A percentile compares a stretch with the other conserved stretches of the same genome.
Conservation (phyloP, 2,329 filamentous ascomycete species). For the Epichloe amarillans region DNA sequence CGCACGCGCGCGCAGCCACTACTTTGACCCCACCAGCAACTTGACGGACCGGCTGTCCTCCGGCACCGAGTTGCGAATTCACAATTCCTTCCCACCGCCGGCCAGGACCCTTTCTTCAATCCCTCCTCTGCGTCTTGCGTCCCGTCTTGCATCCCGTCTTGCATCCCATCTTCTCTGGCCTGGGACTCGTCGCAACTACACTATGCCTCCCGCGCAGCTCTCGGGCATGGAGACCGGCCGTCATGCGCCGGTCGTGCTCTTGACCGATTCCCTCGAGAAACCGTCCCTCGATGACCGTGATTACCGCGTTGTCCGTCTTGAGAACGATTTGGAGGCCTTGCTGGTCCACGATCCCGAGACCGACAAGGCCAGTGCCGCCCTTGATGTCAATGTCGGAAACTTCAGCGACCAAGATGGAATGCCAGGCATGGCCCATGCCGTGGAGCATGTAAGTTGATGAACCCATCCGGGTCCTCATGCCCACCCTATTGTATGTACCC, state of each 20-base stretch:
- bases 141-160: not conserved
- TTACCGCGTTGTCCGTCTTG: conserved; percentile 75
- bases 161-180: not conserved
- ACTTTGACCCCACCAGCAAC: not conserved
- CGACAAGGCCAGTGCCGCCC: conserved; percentile 89
- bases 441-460: conserved; percentile 59
- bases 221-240: conserved; percentile 20
- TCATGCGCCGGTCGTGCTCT: conserved; percentile 19
- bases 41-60: conserved; percentile 1
- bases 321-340: conserved; percentile 80
- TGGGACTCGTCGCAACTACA: conserved; percentile 3
- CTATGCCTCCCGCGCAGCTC: conserved; percentile 21
- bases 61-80: not conserved
- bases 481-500: not conserved
- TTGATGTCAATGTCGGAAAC: conserved; percentile 92
- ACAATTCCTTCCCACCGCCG: not conserved
- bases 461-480: conserved; percentile 5
- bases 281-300: conserved; percentile 73
- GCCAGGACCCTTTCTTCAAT: not conserved
- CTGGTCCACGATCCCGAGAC: conserved; percentile 89
- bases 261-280: conserved; percentile 67
- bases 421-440: conserved; percentile 89
- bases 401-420: conserved; percentile 87
- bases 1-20: not conserved
- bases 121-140: not conserved